Base-by-base conservation (phyloP, 2,329 filamentous ascomycete species). In the Pseudogymnoascus sp. region DNA sequence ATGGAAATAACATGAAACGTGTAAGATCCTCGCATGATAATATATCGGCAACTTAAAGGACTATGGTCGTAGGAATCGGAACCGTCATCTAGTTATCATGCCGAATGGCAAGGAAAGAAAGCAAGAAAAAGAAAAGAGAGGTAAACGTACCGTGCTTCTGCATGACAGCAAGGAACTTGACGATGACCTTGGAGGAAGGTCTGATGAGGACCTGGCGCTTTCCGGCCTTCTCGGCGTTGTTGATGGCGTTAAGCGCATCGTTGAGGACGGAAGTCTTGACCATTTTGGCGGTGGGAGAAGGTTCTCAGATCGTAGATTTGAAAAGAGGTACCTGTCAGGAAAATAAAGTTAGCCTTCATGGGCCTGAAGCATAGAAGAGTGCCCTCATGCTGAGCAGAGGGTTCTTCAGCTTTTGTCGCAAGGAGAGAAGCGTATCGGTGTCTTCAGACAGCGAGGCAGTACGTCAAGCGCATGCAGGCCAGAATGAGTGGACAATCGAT, bases 41-140 rank as follows among this genome's bases (percentile, higher is more conserved):
- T 99, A 81, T 99, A 90, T 96, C 95, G 93, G 91, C 87, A 87
- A 96, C 87, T 97, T 97, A 99, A 97, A 99, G 91, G 93, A 91
- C 93, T 91, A 87, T 88, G 84, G 88, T 89, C 90, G 92, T 97
- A 80, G 79, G 82, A 76, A 78, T 85, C 86, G 86, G 88, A 88
- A 93, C 88, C 87, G 86, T 91, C 88, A 89, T 91, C 93, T 96
- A 99, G 95, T 97, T 97, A 97, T 97, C 91, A 97, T 89, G 89
- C 93, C 93, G 95, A 95, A 88, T 75, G 72, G 70, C 63, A 63
- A 66, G 66, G 46, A 64, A 63, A 63, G n/a, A 16, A 49, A 59
- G n/a, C 6, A 18, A n/a, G 64, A 46, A 40, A 56, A 12, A 34
- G 53, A 59, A 64, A 62, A 36, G 37, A 60, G 67, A 66, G 59